These are phyloP conservation scores for Wallacemonas sp. DNA, from an alignment of 208 protist species.

Conservation along the genomic window DNA sequence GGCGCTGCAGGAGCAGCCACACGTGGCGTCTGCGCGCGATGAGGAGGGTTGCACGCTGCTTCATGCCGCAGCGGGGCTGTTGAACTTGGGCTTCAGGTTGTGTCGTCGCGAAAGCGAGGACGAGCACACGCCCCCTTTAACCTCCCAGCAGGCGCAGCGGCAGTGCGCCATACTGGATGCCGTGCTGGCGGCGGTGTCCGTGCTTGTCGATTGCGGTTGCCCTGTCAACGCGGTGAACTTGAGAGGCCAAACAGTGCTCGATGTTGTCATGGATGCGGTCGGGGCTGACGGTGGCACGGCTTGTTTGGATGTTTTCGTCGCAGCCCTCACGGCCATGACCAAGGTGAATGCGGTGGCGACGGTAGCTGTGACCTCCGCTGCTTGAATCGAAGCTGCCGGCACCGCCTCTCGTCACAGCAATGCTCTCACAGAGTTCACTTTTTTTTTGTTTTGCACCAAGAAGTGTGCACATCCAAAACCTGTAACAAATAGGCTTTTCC, in stretches of 20 bases:
- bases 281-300: constrained; percentile 18
- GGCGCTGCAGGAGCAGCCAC: constrained; percentile 37
- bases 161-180: constrained; percentile 34
- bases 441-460: too few relatives aligned
- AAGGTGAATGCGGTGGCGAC: constrained; percentile 16
- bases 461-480: too few relatives aligned
- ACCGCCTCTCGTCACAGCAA: too few relatives aligned
- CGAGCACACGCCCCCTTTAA: not conserved
- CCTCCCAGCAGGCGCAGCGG: not conserved
- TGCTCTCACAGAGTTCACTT: too few relatives aligned
- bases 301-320: constrained; percentile 45
- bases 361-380: not conserved
- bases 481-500: too few relatives aligned
- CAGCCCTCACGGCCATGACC: constrained; percentile 43
- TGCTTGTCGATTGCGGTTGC: constrained; percentile 60
- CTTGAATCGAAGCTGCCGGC: not conserved
- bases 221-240: constrained; percentile 26
- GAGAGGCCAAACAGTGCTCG: constrained; percentile 55
- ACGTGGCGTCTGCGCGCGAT: constrained; percentile 27
- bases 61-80: constrained; percentile 40
- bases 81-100: not conserved
- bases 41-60: constrained; percentile 63
- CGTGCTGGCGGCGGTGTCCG: constrained; percentile 31
- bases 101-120: not conserved
- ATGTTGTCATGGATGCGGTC: constrained; percentile 41